Percentiles rank a stretch among this genome's conserved stretches.
Conservation (phyloP, 768 basidiomycete genomes). For the Hericium erinaceus region DNA sequence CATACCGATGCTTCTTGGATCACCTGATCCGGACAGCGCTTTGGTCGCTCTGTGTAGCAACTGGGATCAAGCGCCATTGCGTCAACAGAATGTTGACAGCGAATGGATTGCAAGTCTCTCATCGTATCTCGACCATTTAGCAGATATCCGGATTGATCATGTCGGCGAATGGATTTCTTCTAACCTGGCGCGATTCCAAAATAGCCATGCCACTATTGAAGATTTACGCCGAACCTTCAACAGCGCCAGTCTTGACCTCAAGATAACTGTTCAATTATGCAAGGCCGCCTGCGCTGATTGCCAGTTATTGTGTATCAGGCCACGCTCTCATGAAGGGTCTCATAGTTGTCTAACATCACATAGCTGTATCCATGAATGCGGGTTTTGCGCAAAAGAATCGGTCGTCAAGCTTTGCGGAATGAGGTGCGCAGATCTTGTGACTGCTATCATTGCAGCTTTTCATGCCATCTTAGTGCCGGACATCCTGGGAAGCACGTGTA, state of each 20-base stretch:
- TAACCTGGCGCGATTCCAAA: constrained; percentile 40
- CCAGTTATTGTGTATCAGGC: constrained; percentile 37
- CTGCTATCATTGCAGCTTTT: background rate
- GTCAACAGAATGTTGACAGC: constrained; percentile 28
- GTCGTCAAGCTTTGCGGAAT: constrained; percentile 32
- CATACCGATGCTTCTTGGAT: constrained; percentile 13
- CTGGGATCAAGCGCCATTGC: constrained; percentile 25
- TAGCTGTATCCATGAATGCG: constrained; percentile 33
- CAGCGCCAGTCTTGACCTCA: constrained; percentile 35
- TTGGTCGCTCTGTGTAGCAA: constrained; percentile 17
- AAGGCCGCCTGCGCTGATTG: constrained; percentile 37
- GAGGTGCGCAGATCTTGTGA: constrained; percentile 23
- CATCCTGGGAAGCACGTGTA: constrained; percentile 49
- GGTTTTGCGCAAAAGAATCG: constrained; percentile 27
- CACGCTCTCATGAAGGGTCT: constrained; percentile 32
- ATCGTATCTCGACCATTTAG: constrained; percentile 28
- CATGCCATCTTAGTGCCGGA: constrained; percentile 35
- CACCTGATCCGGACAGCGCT: constrained; percentile 17
- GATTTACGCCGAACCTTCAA: constrained; percentile 37
- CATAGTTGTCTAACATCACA: constrained; percentile 48
- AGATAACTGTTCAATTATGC: constrained; percentile 39
- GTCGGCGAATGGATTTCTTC: constrained; percentile 42
- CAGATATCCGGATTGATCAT: constrained; percentile 34
- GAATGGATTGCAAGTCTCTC: constrained; percentile 34
- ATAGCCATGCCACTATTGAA: constrained; percentile 33